These are phyloP conservation scores for Neotropicomus parvogracilis DNA, from an alignment of 1,284 basidiomycete species.

Conservation along the genomic window DNA sequence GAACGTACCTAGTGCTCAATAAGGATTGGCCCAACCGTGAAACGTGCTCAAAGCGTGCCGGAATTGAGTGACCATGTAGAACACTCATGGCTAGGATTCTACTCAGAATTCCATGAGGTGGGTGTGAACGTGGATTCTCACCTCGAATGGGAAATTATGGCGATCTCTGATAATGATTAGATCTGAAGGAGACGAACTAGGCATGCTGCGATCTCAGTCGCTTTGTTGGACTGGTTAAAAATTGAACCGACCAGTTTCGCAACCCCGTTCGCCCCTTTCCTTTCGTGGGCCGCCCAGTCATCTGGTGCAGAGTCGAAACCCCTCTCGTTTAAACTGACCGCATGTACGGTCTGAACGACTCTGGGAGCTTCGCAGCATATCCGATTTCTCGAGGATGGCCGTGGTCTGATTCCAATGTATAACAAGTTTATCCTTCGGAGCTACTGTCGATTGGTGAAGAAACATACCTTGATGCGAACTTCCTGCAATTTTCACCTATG, in stretches of 20 bases:
- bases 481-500: background rate
- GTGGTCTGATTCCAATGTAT: background rate
- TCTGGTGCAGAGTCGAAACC: background rate
- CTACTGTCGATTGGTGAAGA: background rate
- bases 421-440: no score
- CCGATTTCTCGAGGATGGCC: background rate
- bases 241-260: no score
- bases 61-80: background rate
- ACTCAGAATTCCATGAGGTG: background rate
- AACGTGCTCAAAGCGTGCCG: no score
- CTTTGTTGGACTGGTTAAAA: no score
- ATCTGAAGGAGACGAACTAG: background rate
- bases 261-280: no score
- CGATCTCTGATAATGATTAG: background rate
- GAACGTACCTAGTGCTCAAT: conserved; percentile 9
- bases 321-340: background rate
- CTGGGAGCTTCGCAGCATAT: background rate
- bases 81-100: background rate
- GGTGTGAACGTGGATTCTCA: background rate
- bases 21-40: no score
- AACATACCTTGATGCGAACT: background rate
- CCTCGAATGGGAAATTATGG: no score
- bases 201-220: no score
- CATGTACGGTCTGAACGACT: no score
- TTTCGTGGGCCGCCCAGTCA: background rate